Percentiles rank a stretch among this genome's conserved stretches.
phyloP scores from a whole-genome alignment of 208 protist genomes.

The Crithidia fasciculata region DNA sequence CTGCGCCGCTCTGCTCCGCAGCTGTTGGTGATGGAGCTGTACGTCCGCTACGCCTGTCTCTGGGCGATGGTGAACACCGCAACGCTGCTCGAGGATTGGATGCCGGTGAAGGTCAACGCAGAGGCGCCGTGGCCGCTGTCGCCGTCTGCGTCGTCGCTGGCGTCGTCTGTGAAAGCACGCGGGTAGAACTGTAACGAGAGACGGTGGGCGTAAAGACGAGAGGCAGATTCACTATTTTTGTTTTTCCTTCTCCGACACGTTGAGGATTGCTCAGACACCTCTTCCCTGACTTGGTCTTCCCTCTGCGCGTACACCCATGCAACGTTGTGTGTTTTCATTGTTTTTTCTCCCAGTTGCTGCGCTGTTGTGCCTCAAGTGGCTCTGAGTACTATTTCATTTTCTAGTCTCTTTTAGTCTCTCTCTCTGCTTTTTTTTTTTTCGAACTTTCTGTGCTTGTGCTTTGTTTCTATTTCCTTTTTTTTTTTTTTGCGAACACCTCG shows the following conservation, averaged over 20 bases:
- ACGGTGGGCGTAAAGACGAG: background rate
- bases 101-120: background rate
- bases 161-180: background rate
- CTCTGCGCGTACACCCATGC: no score
- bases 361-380: no score
- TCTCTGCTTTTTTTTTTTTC: conserved; percentile 2
- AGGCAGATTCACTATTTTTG: background rate
- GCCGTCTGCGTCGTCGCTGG: no score
- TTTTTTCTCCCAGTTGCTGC: background rate
- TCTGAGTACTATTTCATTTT: no score
- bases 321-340: background rate
- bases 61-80: conserved; percentile 28
- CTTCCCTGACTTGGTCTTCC: no score
- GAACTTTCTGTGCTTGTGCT: background rate
- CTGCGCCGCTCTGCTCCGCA: conserved; percentile 19
- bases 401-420: background rate
- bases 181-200: background rate
- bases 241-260: background rate
- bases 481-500: conserved; percentile 6
- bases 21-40: conserved; percentile 23
- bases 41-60: conserved; percentile 16
- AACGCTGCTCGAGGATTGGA: conserved; percentile 15
- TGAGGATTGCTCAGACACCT: no score
- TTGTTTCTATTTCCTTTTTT: background rate
- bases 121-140: background rate